Percentiles rank a stretch among this genome's conserved stretches.
Conservation (phyloP, 176 grass and related monocot species). For the Calamus simplicifolius region DNA sequence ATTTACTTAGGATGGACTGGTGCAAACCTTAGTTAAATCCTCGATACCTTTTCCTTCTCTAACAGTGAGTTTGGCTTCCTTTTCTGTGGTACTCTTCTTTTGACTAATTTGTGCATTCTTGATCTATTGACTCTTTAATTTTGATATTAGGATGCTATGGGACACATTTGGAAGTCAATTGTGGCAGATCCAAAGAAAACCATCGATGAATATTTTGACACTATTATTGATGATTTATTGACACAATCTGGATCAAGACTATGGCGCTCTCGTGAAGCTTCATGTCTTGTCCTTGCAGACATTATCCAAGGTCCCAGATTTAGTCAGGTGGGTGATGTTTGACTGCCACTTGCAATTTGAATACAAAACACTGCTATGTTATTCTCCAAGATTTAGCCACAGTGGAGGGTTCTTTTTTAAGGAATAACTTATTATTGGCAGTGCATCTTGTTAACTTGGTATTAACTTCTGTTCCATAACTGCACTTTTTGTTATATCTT, state of each 20-base stretch:
- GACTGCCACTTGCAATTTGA: no score
- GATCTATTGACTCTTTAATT: neutral
- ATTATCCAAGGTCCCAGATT: constrained; percentile 92
- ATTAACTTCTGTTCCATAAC: no score
- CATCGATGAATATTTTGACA: constrained; percentile 85
- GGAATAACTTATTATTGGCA: no score
- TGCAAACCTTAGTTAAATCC: no score
- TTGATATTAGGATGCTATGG: constrained; percentile 87
- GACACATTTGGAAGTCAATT: constrained; percentile 96
- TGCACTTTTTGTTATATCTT: no score
- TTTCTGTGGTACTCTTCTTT: neutral
- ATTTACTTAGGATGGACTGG: no score
- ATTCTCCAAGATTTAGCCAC: no score
- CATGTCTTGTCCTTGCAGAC: constrained; percentile 93
- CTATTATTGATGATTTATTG: constrained; percentile 85
- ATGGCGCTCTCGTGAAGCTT: constrained; percentile 95
- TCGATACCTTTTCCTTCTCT: no score
- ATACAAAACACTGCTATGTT: no score
- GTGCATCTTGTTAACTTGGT: no score
- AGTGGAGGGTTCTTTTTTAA: no score
- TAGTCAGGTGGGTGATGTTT: constrained; percentile 38
- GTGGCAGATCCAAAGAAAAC: constrained; percentile 84
- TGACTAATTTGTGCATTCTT: neutral
- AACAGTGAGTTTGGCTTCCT: neutral
- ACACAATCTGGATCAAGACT: constrained; percentile 95